A percentile compares a stretch with the other conserved stretches of the same genome.
Evolutionary conservation across 345 rosid genomes (phyloP).

Genomic region (Syzygium grande): DNA sequence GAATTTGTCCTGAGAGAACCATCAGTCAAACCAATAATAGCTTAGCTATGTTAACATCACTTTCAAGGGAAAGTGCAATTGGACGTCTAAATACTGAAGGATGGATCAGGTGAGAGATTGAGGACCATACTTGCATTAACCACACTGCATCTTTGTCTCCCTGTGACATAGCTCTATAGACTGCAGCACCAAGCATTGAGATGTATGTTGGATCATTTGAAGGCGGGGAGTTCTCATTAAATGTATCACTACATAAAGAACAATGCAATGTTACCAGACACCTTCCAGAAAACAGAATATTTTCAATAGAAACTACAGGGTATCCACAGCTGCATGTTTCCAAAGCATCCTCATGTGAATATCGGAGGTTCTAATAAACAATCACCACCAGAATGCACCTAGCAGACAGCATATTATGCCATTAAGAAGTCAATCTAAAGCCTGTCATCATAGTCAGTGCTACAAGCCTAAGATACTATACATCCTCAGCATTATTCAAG

Average conservation of each 20-base stretch:
- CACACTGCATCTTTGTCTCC: conserved; percentile 89
- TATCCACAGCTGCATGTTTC: background rate
- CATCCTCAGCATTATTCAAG: background rate
- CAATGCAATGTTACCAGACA: background rate
- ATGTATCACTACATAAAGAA: conserved; percentile 66
- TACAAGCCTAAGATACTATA: background rate
- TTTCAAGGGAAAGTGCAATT: background rate
- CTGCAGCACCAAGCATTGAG: conserved; percentile 78
- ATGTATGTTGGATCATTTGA: conserved; percentile 70
- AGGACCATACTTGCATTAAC: conserved; percentile 84
- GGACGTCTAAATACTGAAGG: background rate
- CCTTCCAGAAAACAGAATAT: background rate
- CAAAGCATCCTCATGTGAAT: background rate
- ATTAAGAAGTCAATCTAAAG: background rate
- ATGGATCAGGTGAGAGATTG: background rate
- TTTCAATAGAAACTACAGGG: background rate
- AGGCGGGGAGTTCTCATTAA: conserved; percentile 92
- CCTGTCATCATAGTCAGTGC: background rate
- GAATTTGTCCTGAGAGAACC: background rate
- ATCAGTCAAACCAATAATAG: background rate
- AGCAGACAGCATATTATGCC: background rate
- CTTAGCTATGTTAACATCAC: background rate
- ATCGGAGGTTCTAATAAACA: background rate
- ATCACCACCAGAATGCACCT: background rate
- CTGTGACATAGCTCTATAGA: conserved; percentile 84